Percentiles rank a stretch among this genome's conserved stretches.
These are phyloP conservation scores for Brassica carinata DNA, from an alignment of 345 rosid species.

Conservation along the genomic window DNA sequence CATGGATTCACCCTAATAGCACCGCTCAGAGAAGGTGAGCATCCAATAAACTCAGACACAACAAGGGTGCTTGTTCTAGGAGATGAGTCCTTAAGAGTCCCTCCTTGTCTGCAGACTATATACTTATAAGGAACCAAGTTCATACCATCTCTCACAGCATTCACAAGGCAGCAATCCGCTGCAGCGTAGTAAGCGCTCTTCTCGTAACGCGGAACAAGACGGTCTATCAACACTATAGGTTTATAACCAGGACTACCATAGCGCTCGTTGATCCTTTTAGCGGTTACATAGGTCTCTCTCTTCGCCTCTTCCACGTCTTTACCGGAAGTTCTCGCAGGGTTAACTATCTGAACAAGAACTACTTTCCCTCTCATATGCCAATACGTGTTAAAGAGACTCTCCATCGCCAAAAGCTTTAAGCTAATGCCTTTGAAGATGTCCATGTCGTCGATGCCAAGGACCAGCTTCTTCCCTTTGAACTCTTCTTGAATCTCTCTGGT, in stretches of 20 bases:
- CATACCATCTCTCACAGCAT: constrained; percentile 54
- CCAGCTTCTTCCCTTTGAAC: constrained; percentile 39
- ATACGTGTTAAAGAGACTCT: constrained; percentile 40
- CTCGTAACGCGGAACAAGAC: constrained; percentile 44
- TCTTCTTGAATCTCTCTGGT: constrained; percentile 41
- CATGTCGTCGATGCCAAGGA: constrained; percentile 53
- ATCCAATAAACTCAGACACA: constrained; percentile 51
- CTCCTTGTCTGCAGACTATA: constrained; percentile 47
- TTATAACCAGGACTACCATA: constrained; percentile 40
- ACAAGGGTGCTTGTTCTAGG: constrained; percentile 44
- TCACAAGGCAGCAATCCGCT: constrained; percentile 49
- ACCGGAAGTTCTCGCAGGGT: constrained; percentile 47
- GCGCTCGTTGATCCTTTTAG: constrained; percentile 41
- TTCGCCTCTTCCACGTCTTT: constrained; percentile 45
- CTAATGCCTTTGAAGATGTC: constrained; percentile 53
- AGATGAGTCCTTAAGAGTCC: constrained; percentile 18
- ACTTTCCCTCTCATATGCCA: constrained; percentile 35
- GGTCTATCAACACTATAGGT: constrained; percentile 46
- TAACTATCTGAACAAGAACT: constrained; percentile 49
- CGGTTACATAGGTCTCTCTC: constrained; percentile 40
- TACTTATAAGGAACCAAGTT: constrained; percentile 52
- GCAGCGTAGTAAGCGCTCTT: constrained; percentile 48
- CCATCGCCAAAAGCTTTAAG: constrained; percentile 48
- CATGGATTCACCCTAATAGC: constrained; percentile 55
- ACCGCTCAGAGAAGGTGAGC: constrained; percentile 54